Evolutionary conservation across 208 protist species (phyloP).

Genomic region (Acanthamoeba royreba): DNA sequence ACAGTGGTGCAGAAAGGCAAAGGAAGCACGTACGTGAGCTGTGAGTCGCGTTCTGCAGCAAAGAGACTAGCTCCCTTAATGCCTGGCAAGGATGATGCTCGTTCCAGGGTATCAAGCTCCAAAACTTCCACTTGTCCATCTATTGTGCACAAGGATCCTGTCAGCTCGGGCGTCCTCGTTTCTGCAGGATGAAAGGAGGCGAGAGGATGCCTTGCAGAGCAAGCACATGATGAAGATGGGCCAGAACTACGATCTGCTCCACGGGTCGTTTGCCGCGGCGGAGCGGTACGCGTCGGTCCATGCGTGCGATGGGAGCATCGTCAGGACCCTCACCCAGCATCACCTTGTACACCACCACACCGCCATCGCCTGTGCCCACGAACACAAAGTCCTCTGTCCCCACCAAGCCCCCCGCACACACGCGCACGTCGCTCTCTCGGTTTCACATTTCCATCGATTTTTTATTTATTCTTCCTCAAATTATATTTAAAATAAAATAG

Average conservation of each 20-base stretch:
- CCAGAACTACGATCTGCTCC: background rate
- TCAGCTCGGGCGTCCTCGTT: background rate
- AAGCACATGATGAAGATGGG: background rate
- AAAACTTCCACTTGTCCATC: background rate
- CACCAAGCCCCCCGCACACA: background rate
- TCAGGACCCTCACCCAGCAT: background rate
- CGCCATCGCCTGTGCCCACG: background rate
- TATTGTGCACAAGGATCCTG: background rate
- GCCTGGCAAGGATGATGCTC: background rate
- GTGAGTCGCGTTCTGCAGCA: background rate
- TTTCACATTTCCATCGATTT: too few species aligned
- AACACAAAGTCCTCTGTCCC: background rate
- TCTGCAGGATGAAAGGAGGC: background rate
- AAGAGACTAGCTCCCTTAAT: background rate
- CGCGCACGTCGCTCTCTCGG: too few species aligned
- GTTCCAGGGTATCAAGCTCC: background rate
- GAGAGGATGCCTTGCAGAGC: background rate
- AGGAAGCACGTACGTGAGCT: background rate
- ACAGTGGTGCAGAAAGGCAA: background rate
- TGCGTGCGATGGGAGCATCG: background rate
- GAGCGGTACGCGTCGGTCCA: background rate
- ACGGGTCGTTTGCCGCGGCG: background rate
- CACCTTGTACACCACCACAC: background rate
- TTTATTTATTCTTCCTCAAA: too few species aligned
- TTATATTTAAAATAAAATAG: too few species aligned